Percentiles rank a stretch among this genome's conserved stretches.
These are phyloP conservation scores for Trichomonas vaginalis DNA, from an alignment of 208 protist species.

Conservation along the genomic window DNA sequence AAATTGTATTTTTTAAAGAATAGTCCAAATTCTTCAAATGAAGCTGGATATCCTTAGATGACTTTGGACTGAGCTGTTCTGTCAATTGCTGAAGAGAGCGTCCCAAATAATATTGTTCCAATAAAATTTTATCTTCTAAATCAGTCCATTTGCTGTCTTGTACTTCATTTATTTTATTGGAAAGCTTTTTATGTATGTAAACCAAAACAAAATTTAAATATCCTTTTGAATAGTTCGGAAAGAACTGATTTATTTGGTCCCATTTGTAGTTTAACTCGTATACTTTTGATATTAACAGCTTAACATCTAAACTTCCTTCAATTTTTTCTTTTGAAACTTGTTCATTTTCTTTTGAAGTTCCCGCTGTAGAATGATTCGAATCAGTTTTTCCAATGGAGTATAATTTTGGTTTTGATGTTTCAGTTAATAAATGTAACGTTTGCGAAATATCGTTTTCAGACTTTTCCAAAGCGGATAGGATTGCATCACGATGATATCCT, in stretches of 20 bases:
- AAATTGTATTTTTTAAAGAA: neutral
- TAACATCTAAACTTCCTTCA: neutral
- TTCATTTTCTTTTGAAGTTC: neutral
- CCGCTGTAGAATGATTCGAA: neutral
- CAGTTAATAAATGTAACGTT: neutral
- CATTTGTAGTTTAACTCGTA: neutral
- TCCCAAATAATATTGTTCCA: neutral
- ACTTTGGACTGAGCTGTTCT: neutral
- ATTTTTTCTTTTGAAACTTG: neutral
- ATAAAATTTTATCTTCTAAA: neutral
- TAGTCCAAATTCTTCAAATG: neutral
- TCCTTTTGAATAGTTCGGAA: neutral
- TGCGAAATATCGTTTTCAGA: neutral
- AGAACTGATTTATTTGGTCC: neutral
- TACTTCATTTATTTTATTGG: neutral
- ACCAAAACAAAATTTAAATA: neutral
- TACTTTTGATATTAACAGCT: neutral
- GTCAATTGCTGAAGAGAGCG: neutral
- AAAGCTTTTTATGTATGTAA: neutral
- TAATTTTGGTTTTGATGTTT: neutral
- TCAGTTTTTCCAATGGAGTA: neutral
- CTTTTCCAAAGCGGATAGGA: neutral
- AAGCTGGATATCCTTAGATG: neutral
- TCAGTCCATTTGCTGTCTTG: neutral
- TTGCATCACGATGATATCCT: constrained; percentile 22